Evolutionary conservation across 2,329 filamentous ascomycete genomes (phyloP).

Genomic region (Scopulariopsis brevicaulis): DNA sequence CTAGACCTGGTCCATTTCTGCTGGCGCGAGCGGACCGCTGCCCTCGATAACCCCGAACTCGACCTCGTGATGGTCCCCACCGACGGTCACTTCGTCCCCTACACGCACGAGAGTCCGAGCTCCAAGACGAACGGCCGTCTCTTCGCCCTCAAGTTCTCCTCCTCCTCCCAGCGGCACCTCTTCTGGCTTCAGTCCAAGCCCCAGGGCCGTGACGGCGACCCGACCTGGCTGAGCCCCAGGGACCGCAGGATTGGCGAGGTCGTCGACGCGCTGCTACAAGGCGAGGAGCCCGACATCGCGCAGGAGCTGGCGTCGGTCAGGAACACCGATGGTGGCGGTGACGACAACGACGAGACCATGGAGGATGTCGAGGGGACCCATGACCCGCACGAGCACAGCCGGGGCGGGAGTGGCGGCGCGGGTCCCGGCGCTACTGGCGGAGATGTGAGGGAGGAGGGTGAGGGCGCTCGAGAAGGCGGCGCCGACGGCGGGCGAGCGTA

Average conservation of each 20-base stretch:
- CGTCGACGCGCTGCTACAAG: conserved; percentile 73
- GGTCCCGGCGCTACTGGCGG: conserved; percentile 81
- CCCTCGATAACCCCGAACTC: conserved; percentile 63
- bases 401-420: conserved; percentile 64
- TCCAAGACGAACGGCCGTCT: conserved; percentile 76
- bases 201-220: conserved; percentile 57
- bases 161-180: conserved; percentile 79
- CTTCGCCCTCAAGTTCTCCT: conserved; percentile 86
- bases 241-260: conserved; percentile 83
- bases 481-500: conserved; percentile 99
- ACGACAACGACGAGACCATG: conserved; percentile 42
- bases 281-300: conserved; percentile 74
- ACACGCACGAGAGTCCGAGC: conserved; percentile 46
- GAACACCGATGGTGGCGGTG: conserved; percentile 33
- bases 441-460: conserved; percentile 82
- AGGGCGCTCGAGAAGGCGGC: conserved; percentile 80
- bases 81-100: conserved; percentile 79
- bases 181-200: conserved; percentile 96
- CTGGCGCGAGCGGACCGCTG: conserved; percentile 73
- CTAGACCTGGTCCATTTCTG: conserved; percentile 88
- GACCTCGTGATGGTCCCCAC: conserved; percentile 90
- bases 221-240: conserved; percentile 70
- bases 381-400: conserved; percentile 43
- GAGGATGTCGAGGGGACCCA: conserved; percentile 57
- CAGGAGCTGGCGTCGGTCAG: conserved; percentile 57